Percentiles rank a stretch among this genome's conserved stretches.
These are phyloP conservation scores for Penicillium verrucosum DNA, from an alignment of 2,329 filamentous ascomycete species.

Conservation along the genomic window DNA sequence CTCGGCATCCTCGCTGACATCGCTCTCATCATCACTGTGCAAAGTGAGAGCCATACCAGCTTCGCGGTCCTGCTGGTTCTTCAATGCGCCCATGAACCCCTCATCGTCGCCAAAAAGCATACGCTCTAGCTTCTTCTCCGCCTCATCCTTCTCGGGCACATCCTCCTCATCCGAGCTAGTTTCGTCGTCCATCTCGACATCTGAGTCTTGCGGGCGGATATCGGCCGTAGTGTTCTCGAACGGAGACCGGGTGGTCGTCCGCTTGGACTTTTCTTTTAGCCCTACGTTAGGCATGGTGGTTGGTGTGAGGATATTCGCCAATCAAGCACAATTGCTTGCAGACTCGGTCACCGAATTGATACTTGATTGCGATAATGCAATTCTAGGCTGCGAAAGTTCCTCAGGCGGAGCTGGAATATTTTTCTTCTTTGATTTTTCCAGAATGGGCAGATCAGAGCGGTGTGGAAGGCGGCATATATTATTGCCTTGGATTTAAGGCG, in stretches of 20 bases:
- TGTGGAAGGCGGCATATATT: slow-evolving; percentile 22
- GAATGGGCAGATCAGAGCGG: slow-evolving; percentile 30
- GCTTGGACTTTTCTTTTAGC: slow-evolving; percentile 32
- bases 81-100: slow-evolving; percentile 75
- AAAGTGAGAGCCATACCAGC: slow-evolving; percentile 39
- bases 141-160: slow-evolving; percentile 67
- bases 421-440: slow-evolving; percentile 32
- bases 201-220: slow-evolving; percentile 19
- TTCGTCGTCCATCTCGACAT: slow-evolving; percentile 28
- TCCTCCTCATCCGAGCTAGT: slow-evolving; percentile 27
- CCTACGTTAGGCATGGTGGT: slow-evolving; percentile 27
- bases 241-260: slow-evolving; percentile 21
- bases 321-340: neutral
- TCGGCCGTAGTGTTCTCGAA: slow-evolving; percentile 23
- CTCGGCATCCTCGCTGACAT: slow-evolving; percentile 21
- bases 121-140: slow-evolving; percentile 81
- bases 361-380: slow-evolving; percentile 1
- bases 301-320: neutral
- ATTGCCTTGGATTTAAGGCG: slow-evolving; percentile 4
- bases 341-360: neutral
- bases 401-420: slow-evolving; percentile 29
- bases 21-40: slow-evolving; percentile 30
- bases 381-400: slow-evolving; percentile 12
- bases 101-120: slow-evolving; percentile 82
- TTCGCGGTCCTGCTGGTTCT: slow-evolving; percentile 50